phyloP scores from a whole-genome alignment of 2,329 filamentous ascomycete species.

The Diplodia seriata region DNA sequence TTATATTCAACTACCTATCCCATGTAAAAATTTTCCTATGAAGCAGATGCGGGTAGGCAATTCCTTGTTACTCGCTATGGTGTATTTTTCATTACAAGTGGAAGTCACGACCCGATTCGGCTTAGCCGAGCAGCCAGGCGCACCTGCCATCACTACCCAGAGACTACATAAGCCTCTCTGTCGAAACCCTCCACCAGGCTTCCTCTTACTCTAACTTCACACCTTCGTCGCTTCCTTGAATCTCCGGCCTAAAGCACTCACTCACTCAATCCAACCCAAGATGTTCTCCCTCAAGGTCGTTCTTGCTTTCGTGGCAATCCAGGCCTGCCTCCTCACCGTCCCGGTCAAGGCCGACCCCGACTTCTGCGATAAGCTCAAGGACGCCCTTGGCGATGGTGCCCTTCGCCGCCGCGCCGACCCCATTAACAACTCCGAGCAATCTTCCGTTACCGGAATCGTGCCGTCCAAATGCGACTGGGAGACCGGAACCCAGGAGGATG shows the following conservation, averaged over 20 bases:
- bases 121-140: background rate
- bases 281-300: background rate
- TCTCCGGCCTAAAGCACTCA: too few relatives aligned
- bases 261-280: background rate
- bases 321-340: background rate
- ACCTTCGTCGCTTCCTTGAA: background rate
- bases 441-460: background rate
- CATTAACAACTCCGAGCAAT: background rate
- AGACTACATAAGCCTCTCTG: background rate
- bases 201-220: background rate
- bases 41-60: too few relatives aligned
- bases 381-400: background rate
- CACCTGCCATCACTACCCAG: background rate
- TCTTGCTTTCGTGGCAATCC: background rate
- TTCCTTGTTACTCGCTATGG: too few relatives aligned
- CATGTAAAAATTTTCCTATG: too few relatives aligned
- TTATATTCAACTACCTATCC: too few relatives aligned
- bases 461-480: slow-evolving; percentile 5
- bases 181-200: background rate
- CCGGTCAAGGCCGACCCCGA: background rate
- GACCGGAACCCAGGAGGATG: background rate
- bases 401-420: background rate
- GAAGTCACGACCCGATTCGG: background rate
- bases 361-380: slow-evolving; percentile 4
- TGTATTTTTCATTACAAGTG: background rate